Evolutionary conservation across 768 basidiomycete genomes (phyloP).

Genomic region (Kwoniella bestiolae): DNA sequence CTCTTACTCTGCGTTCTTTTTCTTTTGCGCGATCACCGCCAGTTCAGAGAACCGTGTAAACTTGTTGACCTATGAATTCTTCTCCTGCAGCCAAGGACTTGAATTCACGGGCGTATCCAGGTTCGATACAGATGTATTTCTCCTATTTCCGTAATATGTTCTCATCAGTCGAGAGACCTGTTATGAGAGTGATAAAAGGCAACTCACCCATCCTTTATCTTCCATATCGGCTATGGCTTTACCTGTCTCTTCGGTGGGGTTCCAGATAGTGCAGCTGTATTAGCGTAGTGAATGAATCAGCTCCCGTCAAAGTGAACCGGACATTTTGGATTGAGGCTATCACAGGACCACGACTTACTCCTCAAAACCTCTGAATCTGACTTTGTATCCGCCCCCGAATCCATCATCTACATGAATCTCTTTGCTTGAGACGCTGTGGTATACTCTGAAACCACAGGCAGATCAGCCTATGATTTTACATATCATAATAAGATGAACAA

Average conservation of each 20-base stretch:
- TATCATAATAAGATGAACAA: neutral
- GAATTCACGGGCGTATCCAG: conserved; percentile 79
- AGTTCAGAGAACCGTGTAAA: conserved; percentile 58
- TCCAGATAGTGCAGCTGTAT: conserved; percentile 75
- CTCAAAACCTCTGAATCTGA: conserved; percentile 50
- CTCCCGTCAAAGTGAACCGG: too few relatives aligned
- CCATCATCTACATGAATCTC: conserved; percentile 52
- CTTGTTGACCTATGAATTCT: conserved; percentile 78
- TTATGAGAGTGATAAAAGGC: neutral
- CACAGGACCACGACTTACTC: conserved; percentile 53
- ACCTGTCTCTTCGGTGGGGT: conserved; percentile 75
- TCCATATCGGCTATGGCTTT: conserved; percentile 87
- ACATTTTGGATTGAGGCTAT: too few relatives aligned
- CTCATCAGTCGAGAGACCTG: neutral
- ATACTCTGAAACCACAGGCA: conserved; percentile 44
- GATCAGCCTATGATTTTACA: too few relatives aligned
- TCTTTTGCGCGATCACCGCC: neutral
- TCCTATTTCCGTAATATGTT: conserved; percentile 63
- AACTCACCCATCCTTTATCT: conserved; percentile 74
- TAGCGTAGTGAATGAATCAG: neutral
- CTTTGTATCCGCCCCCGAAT: conserved; percentile 38
- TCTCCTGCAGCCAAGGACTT: conserved; percentile 67
- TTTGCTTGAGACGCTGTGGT: conserved; percentile 45
- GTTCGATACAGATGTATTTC: conserved; percentile 86
- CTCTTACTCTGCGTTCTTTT: neutral